These are phyloP conservation scores for Neurospora sp. DNA, from an alignment of 2,329 filamentous ascomycete genomes.

Conservation along the genomic window DNA sequence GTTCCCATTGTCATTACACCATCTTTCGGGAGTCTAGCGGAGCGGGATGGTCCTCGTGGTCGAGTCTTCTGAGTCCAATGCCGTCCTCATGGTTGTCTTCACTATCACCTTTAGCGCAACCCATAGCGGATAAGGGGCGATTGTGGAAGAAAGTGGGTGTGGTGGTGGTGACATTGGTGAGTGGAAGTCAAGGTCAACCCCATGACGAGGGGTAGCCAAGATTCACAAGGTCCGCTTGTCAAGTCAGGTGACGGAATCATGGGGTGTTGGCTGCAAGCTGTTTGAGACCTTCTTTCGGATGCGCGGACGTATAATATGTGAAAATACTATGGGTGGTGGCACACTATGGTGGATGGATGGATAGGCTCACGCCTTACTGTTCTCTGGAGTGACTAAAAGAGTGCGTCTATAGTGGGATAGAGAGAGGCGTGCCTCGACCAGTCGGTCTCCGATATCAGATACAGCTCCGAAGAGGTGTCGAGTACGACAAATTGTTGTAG, in stretches of 20 bases:
- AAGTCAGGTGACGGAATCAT: constrained; percentile 5
- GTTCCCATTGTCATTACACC: neutral
- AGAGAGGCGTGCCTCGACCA: neutral
- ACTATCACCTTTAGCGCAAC: neutral
- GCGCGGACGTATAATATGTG: neutral
- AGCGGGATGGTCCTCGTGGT: neutral
- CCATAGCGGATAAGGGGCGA: neutral
- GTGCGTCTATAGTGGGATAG: neutral
- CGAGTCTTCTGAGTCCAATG: neutral
- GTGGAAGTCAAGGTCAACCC: constrained; percentile 3
- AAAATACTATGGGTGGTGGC: neutral
- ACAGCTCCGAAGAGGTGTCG: neutral
- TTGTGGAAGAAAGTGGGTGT: neutral
- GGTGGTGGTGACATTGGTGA: neutral
- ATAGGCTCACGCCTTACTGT: neutral
- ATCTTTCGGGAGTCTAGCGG: neutral
- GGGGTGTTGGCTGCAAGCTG: neutral
- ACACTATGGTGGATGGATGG: neutral
- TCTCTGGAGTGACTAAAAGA: neutral
- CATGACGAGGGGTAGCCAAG: constrained; percentile 3
- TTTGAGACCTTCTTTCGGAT: neutral
- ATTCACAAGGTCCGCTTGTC: neutral
- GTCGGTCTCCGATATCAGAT: neutral
- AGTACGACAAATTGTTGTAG: neutral
- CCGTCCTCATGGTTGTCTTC: neutral